Conservation (phyloP, 768 basidiomycete genomes). For the Suillus alpinus region DNA sequence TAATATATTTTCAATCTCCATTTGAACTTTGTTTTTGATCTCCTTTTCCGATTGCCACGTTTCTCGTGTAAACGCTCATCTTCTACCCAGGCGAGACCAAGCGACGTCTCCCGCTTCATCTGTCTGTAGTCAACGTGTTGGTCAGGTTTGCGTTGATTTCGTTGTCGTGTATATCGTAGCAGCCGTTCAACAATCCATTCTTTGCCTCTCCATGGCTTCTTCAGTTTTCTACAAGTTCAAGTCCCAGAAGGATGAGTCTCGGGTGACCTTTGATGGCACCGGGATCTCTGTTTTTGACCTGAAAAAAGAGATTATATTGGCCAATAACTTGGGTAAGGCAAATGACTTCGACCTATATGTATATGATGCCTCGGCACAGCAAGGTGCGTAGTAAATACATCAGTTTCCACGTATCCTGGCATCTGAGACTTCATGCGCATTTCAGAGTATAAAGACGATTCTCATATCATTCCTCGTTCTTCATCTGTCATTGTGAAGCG, state of each 20-base stretch:
- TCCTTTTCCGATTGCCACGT: slow-evolving; percentile 10
- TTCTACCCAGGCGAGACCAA: neutral
- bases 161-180: slow-evolving; percentile 17
- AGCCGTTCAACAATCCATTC: slow-evolving; percentile 13
- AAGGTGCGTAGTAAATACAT: slow-evolving; percentile 56
- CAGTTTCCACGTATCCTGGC: neutral
- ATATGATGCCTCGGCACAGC: slow-evolving; percentile 79
- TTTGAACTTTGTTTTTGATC: slow-evolving; percentile 8
- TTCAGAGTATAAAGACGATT: slow-evolving; percentile 89
- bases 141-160: slow-evolving; percentile 15
- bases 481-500: slow-evolving; percentile 94
- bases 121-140: slow-evolving; percentile 19
- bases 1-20: slow-evolving; percentile 19
- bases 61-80: neutral
- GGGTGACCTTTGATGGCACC: slow-evolving; percentile 97
- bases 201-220: slow-evolving; percentile 61
- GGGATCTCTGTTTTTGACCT: slow-evolving; percentile 99
- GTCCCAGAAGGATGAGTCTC: slow-evolving; percentile 90
- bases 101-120: slow-evolving; percentile 16
- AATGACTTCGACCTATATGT: slow-evolving; percentile 95
- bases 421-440: slow-evolving; percentile 1
- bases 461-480: slow-evolving; percentile 87
- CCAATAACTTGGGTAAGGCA: slow-evolving; percentile 93
- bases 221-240: slow-evolving; percentile 99
- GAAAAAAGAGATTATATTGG: slow-evolving; percentile 97